These are phyloP conservation scores for Erysimum pusillum DNA, from an alignment of 441 rosid species.

Conservation along the genomic window DNA sequence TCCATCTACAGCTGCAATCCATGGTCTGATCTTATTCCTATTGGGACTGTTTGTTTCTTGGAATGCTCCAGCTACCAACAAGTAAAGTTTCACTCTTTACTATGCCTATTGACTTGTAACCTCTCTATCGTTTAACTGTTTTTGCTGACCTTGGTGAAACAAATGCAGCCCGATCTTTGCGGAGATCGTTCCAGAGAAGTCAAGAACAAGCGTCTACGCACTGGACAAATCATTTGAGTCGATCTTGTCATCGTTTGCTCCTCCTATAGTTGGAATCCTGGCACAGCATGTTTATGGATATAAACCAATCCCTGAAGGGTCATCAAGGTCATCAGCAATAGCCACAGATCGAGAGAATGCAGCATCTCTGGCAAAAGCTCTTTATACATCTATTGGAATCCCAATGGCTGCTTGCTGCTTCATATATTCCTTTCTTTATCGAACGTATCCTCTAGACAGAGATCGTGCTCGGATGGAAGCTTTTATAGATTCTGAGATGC, in stretches of 20 bases:
- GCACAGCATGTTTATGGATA: slow-evolving; percentile 72
- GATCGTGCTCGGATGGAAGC: slow-evolving; percentile 70
- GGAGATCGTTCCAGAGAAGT: slow-evolving; percentile 73
- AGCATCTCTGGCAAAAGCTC: slow-evolving; percentile 63
- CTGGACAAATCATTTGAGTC: slow-evolving; percentile 72
- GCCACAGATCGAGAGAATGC: slow-evolving; percentile 65
- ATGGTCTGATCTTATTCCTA: slow-evolving; percentile 59
- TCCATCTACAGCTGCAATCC: slow-evolving; percentile 62
- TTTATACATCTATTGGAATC: slow-evolving; percentile 67
- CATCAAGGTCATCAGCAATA: slow-evolving; percentile 50
- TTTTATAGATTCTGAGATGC: slow-evolving; percentile 68
- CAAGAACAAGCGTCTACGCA: slow-evolving; percentile 74
- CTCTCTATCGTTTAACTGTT: slow-evolving; percentile 11
- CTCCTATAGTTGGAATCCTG: slow-evolving; percentile 70
- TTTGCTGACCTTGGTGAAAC: slow-evolving; percentile 18
- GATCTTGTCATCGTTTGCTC: slow-evolving; percentile 70
- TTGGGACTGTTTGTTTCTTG: slow-evolving; percentile 70
- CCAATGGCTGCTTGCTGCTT: slow-evolving; percentile 68
- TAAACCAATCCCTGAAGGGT: slow-evolving; percentile 64
- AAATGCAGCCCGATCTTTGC: slow-evolving; percentile 69
- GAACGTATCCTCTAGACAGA: slow-evolving; percentile 66
- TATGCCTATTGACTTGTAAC: not conserved
- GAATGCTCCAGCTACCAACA: slow-evolving; percentile 80
- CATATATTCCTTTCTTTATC: slow-evolving; percentile 67
- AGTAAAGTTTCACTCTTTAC: slow-evolving; percentile 49